Percentiles rank a stretch among this genome's conserved stretches.
phyloP scores from a whole-genome alignment of 108 stramenopile genomes.

The Conticribra guillardii region DNA sequence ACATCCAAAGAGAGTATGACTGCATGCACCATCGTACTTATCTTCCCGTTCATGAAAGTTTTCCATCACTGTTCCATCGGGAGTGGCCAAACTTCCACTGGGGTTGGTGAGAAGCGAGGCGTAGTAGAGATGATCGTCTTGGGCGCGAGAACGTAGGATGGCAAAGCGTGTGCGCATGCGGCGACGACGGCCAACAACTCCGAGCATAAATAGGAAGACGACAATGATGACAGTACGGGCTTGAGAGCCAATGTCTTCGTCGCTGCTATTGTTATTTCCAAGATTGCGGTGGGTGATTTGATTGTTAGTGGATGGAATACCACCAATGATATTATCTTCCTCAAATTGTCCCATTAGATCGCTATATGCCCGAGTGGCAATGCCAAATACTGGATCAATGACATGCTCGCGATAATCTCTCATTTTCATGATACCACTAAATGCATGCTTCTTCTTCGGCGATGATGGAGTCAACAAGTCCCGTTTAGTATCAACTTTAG shows the following conservation, averaged over 20 bases:
- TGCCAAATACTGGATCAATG: conserved; percentile 64
- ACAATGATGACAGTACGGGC: conserved; percentile 60
- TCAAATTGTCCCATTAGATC: conserved; percentile 37
- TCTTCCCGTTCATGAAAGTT: conserved; percentile 66
- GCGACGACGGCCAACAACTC: conserved; percentile 76
- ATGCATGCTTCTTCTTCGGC: conserved; percentile 31
- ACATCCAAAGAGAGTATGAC: conserved; percentile 86
- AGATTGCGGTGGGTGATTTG: conserved; percentile 3
- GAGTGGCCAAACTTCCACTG: conserved; percentile 42
- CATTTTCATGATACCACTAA: conserved; percentile 76
- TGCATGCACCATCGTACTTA: conserved; percentile 87
- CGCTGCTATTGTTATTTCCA: conserved; percentile 28
- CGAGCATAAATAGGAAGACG: conserved; percentile 73
- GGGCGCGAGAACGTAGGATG: conserved; percentile 69
- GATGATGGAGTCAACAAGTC: too few relatives aligned
- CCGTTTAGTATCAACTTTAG: not conserved
- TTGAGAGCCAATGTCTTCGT: conserved; percentile 44
- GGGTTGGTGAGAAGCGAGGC: conserved; percentile 62
- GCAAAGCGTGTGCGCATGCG: conserved; percentile 84
- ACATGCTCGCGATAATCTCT: conserved; percentile 69
- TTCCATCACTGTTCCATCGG: conserved; percentile 58
- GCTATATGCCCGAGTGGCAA: conserved; percentile 55
- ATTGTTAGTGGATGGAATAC: conserved; percentile 3
- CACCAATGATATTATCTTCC: too few relatives aligned
- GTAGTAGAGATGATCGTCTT: conserved; percentile 87